phyloP scores from a whole-genome alignment of 2,329 filamentous ascomycete genomes.

The Epichloe sylvatica region DNA sequence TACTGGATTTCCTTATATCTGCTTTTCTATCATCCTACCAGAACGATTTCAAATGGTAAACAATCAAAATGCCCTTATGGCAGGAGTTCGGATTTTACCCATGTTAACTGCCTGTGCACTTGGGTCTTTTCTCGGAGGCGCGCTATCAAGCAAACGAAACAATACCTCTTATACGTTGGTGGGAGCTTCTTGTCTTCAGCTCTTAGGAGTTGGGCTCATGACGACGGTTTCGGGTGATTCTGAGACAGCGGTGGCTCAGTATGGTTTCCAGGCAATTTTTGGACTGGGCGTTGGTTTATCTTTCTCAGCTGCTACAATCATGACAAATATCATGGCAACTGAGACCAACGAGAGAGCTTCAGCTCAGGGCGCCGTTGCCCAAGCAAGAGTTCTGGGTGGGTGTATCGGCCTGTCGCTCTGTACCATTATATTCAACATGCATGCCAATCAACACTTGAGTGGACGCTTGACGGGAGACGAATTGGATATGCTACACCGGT shows the following conservation, averaged over 20 bases:
- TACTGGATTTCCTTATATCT: constrained; percentile 43
- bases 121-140: constrained; percentile 41
- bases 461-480: constrained; percentile 22
- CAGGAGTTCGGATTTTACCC: constrained; percentile 44
- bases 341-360: constrained; percentile 37
- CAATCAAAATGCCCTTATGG: constrained; percentile 35
- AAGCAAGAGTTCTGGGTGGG: constrained; percentile 46
- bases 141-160: constrained; percentile 38
- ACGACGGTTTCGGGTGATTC: constrained; percentile 24
- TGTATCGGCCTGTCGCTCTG: constrained; percentile 44
- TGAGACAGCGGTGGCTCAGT: constrained; percentile 27
- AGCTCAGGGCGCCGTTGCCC: constrained; percentile 45
- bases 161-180: constrained; percentile 38
- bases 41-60: constrained; percentile 48
- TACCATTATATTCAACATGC: constrained; percentile 42
- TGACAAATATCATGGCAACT: constrained; percentile 38
- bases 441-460: constrained; percentile 25
- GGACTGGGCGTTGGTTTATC: constrained; percentile 46
- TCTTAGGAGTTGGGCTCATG: constrained; percentile 38
- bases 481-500: constrained; percentile 30
- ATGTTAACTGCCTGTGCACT: constrained; percentile 42
- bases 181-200: constrained; percentile 34
- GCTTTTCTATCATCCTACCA: constrained; percentile 43
- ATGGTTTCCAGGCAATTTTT: constrained; percentile 42
- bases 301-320: constrained; percentile 42